These are phyloP conservation scores for Beauveria brongniartii DNA, from an alignment of 2,329 filamentous ascomycete species.

Conservation along the genomic window DNA sequence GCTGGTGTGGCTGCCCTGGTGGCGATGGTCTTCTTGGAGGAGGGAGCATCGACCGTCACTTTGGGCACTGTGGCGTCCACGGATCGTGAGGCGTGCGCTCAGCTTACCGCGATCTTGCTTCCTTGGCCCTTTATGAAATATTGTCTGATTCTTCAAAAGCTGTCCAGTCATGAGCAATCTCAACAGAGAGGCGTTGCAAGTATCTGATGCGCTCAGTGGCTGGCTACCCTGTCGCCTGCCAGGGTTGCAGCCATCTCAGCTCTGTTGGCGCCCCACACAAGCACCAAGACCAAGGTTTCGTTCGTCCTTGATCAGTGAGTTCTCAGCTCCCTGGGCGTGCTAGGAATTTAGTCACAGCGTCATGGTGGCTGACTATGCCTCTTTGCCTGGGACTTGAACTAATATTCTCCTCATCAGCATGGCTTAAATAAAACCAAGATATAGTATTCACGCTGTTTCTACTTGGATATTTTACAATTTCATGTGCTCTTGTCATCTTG, in stretches of 20 bases:
- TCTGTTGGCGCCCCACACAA: not conserved
- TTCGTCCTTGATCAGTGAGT: too few relatives aligned
- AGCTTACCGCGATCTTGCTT: too few relatives aligned
- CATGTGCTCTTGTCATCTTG: not conserved
- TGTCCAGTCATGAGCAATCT: not conserved
- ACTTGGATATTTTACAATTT: too few relatives aligned
- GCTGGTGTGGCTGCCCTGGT: not conserved
- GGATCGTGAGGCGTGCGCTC: too few relatives aligned
- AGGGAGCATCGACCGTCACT: not conserved
- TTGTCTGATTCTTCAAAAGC: too few relatives aligned
- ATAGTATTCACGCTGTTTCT: not conserved
- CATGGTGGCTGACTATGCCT: not conserved
- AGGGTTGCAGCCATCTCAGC: not conserved
- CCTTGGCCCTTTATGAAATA: too few relatives aligned
- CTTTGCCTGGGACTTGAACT: not conserved
- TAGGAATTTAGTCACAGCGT: not conserved
- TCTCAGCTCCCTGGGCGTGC: not conserved
- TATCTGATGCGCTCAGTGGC: not conserved
- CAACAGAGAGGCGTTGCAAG: not conserved
- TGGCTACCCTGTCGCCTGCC: not conserved
- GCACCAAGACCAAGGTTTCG: not conserved
- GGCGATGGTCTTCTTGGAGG: not conserved
- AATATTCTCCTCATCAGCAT: not conserved
- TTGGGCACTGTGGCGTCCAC: not conserved
- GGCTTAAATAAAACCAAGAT: not conserved